A percentile compares a stretch with the other conserved stretches of the same genome.
phyloP scores from a whole-genome alignment of 1,284 basidiomycete genomes.

The Microbotryomycetes sp. region DNA sequence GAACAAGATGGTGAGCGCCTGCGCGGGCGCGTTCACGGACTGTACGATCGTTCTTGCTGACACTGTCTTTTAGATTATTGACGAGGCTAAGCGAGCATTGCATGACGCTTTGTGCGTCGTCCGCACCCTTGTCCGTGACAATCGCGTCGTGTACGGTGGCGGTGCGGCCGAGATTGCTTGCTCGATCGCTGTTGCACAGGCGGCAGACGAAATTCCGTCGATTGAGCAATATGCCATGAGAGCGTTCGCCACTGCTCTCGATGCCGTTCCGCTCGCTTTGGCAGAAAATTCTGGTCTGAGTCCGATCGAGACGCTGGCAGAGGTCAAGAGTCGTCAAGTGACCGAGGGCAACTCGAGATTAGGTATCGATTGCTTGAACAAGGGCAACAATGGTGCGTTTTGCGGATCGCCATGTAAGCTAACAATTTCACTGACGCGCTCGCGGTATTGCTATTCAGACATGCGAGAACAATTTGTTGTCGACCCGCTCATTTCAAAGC shows the following conservation, averaged over 20 bases:
- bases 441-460: constrained; percentile 49
- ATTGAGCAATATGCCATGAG: constrained; percentile 99
- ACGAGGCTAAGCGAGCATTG: constrained; percentile 94
- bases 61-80: constrained; percentile 65
- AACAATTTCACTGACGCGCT: neutral
- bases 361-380: constrained; percentile 87
- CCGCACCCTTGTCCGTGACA: constrained; percentile 88
- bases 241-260: constrained; percentile 88
- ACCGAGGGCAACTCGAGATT: constrained; percentile 75
- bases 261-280: constrained; percentile 85
- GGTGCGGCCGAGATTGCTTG: constrained; percentile 96
- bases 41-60: no score
- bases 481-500: constrained; percentile 92
- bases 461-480: constrained; percentile 98
- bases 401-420: neutral
- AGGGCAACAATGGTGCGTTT: constrained; percentile 71
- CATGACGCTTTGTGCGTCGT: constrained; percentile 98
- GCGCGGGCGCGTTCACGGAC: no score
- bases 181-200: constrained; percentile 83
- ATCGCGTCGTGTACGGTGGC: constrained; percentile 95
- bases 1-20: constrained; percentile 83
- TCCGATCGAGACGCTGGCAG: constrained; percentile 91
- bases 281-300: constrained; percentile 96
- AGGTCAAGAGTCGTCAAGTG: constrained; percentile 89
- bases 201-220: constrained; percentile 91